phyloP scores from a whole-genome alignment of 768 basidiomycete genomes.

The Auricularia sp. region DNA sequence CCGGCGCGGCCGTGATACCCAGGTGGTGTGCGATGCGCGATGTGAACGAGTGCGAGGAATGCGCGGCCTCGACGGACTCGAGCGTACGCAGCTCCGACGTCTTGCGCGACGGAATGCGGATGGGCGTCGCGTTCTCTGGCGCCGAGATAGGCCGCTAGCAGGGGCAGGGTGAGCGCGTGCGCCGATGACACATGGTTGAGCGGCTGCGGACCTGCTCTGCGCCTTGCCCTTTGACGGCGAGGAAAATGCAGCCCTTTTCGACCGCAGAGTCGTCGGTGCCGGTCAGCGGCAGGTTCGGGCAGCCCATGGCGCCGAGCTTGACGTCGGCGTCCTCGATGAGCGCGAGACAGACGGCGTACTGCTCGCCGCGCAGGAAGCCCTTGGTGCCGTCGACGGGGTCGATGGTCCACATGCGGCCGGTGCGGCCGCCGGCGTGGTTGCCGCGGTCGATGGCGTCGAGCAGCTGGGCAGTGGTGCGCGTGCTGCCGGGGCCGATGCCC shows the following conservation, averaged over 20 bases:
- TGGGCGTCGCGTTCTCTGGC: slow-evolving; percentile 31
- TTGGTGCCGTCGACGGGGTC: slow-evolving; percentile 92
- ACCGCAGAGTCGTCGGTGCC: slow-evolving; percentile 38
- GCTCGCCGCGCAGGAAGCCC: slow-evolving; percentile 84
- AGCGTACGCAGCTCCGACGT: slow-evolving; percentile 55
- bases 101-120: slow-evolving; percentile 44
- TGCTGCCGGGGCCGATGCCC: slow-evolving; percentile 56
- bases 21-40: slow-evolving; percentile 59
- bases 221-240: slow-evolving; percentile 81
- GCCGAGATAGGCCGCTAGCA: slow-evolving; percentile 45
- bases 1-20: slow-evolving; percentile 51
- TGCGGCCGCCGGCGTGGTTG: slow-evolving; percentile 55
- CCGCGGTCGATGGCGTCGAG: slow-evolving; percentile 84
- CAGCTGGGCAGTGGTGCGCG: slow-evolving; percentile 47
- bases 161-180: neutral
- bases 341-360: slow-evolving; percentile 87
- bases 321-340: slow-evolving; percentile 71
- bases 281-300: slow-evolving; percentile 77
- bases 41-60: slow-evolving; percentile 84
- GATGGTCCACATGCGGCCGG: slow-evolving; percentile 78
- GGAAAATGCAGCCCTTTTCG: slow-evolving; percentile 70
- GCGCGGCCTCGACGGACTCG: slow-evolving; percentile 87
- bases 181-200: neutral
- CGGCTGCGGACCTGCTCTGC: slow-evolving; percentile 48
- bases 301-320: slow-evolving; percentile 79